phyloP scores from a whole-genome alignment of 345 rosid species.

The Pelargonium nanum region DNA sequence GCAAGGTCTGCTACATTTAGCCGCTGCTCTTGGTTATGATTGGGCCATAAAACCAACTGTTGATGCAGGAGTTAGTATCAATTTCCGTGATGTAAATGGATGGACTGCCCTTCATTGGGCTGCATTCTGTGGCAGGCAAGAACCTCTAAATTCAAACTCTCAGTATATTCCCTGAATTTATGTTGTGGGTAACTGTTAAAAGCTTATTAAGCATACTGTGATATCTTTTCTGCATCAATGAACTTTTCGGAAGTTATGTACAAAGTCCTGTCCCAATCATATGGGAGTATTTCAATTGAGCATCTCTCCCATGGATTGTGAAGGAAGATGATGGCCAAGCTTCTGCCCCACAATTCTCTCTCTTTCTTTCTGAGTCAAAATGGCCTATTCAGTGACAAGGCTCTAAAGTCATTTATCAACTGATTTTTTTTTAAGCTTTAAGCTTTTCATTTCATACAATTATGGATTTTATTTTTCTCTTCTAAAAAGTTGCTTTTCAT shows the following conservation, averaged over 20 bases:
- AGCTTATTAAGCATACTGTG: not conserved
- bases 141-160: slow-evolving; percentile 11
- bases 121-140: slow-evolving; percentile 81
- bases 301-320: not conserved
- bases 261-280: not conserved
- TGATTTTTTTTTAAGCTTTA: not conserved
- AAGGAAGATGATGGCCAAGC: not conserved
- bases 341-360: not conserved
- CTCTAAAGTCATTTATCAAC: not conserved
- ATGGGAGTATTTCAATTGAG: not conserved
- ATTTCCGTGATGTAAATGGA: slow-evolving; percentile 80
- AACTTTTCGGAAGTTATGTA: not conserved
- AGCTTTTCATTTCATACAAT: too few species aligned
- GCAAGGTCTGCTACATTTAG: slow-evolving; percentile 75
- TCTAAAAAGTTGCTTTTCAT: too few species aligned
- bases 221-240: too few species aligned
- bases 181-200: not conserved
- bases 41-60: slow-evolving; percentile 74
- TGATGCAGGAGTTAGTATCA: slow-evolving; percentile 65
- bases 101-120: slow-evolving; percentile 99
- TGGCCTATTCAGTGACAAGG: not conserved
- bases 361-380: not conserved
- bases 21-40: slow-evolving; percentile 79
- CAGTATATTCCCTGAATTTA: too few species aligned
- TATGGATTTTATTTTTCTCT: not conserved